Conservation (phyloP, 768 basidiomycete genomes). For the Calocybe indica region DNA sequence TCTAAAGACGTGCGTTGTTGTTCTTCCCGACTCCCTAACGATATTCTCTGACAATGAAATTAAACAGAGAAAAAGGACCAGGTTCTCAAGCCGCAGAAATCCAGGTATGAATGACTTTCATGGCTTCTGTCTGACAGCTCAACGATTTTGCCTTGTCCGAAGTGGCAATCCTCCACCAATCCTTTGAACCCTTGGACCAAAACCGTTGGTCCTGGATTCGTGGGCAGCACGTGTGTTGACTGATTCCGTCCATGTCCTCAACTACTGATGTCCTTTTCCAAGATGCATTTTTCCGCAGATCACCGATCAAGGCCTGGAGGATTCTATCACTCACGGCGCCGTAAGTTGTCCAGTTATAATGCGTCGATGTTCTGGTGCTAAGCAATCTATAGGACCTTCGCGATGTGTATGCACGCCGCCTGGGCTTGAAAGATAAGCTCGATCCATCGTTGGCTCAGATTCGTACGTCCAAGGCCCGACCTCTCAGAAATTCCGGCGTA, state of each 20-base stretch:
- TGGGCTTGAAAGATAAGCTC: constrained; percentile 27
- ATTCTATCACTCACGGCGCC: constrained; percentile 37
- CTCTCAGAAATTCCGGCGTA: background rate
- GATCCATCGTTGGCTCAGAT: constrained; percentile 28
- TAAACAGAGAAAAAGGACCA: constrained; percentile 12
- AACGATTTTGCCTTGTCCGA: background rate
- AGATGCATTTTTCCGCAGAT: constrained; percentile 49
- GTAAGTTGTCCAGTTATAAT: constrained; percentile 15
- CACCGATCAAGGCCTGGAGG: constrained; percentile 36
- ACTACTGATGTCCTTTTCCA: background rate
- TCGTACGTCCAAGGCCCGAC: constrained; percentile 20
- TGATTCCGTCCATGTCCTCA: background rate
- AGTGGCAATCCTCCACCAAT: constrained; percentile 39
- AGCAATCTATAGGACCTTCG: constrained; percentile 31
- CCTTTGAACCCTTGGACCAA: constrained; percentile 36
- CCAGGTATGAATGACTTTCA: constrained; percentile 18
- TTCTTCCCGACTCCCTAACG: background rate
- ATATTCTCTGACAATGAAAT: constrained; percentile 7
- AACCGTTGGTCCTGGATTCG: constrained; percentile 37
- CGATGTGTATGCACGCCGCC: constrained; percentile 33
- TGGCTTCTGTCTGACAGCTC: background rate
- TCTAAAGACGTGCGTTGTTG: constrained; percentile 19
- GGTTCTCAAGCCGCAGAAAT: constrained; percentile 23
- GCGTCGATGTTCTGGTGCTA: background rate
- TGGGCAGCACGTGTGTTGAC: constrained; percentile 31